phyloP scores from a whole-genome alignment of 768 basidiomycete genomes.

The Exidia glandulosa region DNA sequence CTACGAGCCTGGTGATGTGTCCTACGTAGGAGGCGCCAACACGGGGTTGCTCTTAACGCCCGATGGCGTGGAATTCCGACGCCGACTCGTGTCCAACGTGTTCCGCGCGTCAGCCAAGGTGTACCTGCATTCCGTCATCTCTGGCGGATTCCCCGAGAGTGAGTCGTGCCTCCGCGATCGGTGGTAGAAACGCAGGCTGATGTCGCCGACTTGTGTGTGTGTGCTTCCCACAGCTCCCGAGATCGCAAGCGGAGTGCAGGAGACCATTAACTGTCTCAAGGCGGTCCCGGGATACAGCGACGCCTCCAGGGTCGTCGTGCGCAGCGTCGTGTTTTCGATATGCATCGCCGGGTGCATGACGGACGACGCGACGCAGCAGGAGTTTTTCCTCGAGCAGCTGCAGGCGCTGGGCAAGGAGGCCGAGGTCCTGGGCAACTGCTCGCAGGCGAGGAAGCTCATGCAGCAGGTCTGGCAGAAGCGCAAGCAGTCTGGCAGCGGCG shows the following conservation, averaged over 20 bases:
- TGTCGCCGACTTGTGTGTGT: not conserved
- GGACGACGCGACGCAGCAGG: conserved; percentile 33
- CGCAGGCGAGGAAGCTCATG: conserved; percentile 43
- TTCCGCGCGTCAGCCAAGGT: conserved; percentile 68
- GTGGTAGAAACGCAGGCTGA: not conserved
- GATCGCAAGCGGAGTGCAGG: conserved; percentile 41
- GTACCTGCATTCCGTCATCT: conserved; percentile 68
- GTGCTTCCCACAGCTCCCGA: conserved; percentile 41
- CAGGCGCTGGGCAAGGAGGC: conserved; percentile 32
- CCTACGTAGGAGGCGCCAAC: not conserved
- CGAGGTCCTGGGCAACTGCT: conserved; percentile 54
- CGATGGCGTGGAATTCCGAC: conserved; percentile 15
- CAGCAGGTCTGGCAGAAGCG: conserved; percentile 44
- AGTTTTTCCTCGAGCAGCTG: conserved; percentile 34
- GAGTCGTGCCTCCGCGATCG: not conserved
- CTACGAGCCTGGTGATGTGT: conserved; percentile 8
- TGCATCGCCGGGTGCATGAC: conserved; percentile 60
- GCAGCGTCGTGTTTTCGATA: conserved; percentile 51
- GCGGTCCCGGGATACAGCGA: conserved; percentile 22
- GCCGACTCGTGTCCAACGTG: conserved; percentile 29
- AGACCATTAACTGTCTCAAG: conserved; percentile 39
- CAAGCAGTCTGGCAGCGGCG: conserved; percentile 10
- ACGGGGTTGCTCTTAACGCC: not conserved
- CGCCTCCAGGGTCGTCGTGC: conserved; percentile 45
- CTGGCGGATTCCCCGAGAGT: conserved; percentile 48